Evolutionary conservation across 1,139 yeast species (phyloP).

Genomic region (Scheffersomyces cryptocercus): DNA sequence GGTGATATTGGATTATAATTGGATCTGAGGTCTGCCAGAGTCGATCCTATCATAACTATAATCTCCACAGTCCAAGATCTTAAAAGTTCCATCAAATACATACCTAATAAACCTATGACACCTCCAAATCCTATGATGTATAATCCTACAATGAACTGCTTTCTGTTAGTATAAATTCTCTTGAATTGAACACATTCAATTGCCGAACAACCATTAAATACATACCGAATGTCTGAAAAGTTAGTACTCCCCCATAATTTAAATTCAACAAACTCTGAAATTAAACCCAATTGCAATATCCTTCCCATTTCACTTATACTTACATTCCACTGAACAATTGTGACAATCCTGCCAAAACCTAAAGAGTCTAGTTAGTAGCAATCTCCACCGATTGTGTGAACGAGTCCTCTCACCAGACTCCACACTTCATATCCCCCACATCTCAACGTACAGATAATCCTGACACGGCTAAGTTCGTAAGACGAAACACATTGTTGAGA

Average conservation of each 20-base stretch:
- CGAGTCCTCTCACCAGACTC: no score
- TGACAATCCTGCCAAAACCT: slow-evolving; percentile 57
- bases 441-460: slow-evolving; percentile 51
- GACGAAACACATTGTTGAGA: slow-evolving; percentile 56
- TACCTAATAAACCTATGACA: slow-evolving; percentile 55
- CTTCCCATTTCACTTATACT: slow-evolving; percentile 20
- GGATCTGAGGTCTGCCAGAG: not conserved
- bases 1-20: not conserved
- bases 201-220: slow-evolving; percentile 1
- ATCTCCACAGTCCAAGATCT: not conserved
- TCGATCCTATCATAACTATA: not conserved
- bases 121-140: slow-evolving; percentile 58
- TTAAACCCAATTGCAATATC: not conserved
- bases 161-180: slow-evolving; percentile 7
- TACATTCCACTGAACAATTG: slow-evolving; percentile 61
- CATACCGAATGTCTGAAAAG: slow-evolving; percentile 20
- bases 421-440: no score
- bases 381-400: no score
- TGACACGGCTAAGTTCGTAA: slow-evolving; percentile 66
- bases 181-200: not conserved
- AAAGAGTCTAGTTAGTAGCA: slow-evolving; percentile 19
- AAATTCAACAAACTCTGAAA: no score
- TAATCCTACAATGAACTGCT: slow-evolving; percentile 54
- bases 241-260: slow-evolving; percentile 7
- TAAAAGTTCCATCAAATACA: slow-evolving; percentile 15